Conservation (phyloP, 352 stramenopile genomes). For the Phytophthora boehmeriae region DNA sequence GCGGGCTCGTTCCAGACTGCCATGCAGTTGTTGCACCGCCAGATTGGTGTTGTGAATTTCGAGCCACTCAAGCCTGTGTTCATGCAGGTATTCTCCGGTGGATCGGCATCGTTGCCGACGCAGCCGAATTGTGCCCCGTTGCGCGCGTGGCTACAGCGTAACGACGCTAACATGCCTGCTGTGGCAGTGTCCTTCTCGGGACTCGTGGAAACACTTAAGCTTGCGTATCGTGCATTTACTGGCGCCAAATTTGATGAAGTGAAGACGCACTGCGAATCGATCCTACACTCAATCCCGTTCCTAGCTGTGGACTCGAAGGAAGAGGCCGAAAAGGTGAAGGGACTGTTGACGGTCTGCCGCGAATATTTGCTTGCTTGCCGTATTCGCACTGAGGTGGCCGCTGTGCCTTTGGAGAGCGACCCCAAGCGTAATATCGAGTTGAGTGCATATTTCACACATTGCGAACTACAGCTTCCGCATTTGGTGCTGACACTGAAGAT, state of each 20-base stretch:
- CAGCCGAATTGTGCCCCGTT: slow-evolving; percentile 84
- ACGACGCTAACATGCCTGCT: slow-evolving; percentile 87
- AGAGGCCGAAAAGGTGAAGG: slow-evolving; percentile 94
- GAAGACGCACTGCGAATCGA: slow-evolving; percentile 91
- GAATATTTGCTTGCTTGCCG: slow-evolving; percentile 99
- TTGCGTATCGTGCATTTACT: slow-evolving; percentile 97
- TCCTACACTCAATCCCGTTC: slow-evolving; percentile 96
- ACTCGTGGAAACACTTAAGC: slow-evolving; percentile 94
- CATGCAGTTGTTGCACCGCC: slow-evolving; percentile 98
- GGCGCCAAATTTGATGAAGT: slow-evolving; percentile 98
- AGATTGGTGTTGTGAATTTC: slow-evolving; percentile 99
- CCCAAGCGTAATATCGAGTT: slow-evolving; percentile 95
- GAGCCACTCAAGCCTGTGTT: slow-evolving; percentile 93
- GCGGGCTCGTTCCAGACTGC: slow-evolving; percentile 96
- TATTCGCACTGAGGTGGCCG: slow-evolving; percentile 91
- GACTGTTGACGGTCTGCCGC: slow-evolving; percentile 95
- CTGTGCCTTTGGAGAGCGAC: slow-evolving; percentile 68
- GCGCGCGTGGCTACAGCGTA: slow-evolving; percentile 84
- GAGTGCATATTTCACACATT: slow-evolving; percentile 99
- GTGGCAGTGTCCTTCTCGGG: slow-evolving; percentile 89
- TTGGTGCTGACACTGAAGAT: slow-evolving; percentile 98
- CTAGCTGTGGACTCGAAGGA: slow-evolving; percentile 92
- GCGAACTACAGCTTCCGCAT: slow-evolving; percentile 97
- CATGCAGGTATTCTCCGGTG: slow-evolving; percentile 83
- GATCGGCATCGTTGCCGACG: slow-evolving; percentile 79